Evolutionary conservation across 768 basidiomycete genomes (phyloP).

Genomic region (Lenzites betulinus): DNA sequence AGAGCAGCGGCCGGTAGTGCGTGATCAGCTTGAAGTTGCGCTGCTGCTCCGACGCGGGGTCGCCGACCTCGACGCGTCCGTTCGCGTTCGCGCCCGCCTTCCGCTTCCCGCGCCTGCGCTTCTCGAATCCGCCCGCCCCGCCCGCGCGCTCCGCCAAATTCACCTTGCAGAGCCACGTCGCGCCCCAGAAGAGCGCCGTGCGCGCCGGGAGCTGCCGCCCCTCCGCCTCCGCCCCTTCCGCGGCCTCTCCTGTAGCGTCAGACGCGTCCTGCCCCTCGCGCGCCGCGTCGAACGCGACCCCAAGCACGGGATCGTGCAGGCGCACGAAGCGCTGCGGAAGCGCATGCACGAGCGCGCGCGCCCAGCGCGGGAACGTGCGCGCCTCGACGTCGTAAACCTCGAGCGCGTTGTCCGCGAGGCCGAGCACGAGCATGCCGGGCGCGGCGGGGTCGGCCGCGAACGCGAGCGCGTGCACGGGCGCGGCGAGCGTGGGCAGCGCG

Average conservation of each 20-base stretch:
- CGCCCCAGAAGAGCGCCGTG: constrained; percentile 72
- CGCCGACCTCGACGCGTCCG: constrained; percentile 23
- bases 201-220: constrained; percentile 12
- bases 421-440: constrained; percentile 70
- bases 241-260: no score
- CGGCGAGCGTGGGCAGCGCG: constrained; percentile 79
- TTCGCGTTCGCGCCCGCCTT: constrained; percentile 21
- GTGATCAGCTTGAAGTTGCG: constrained; percentile 62
- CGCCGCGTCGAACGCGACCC: constrained; percentile 63
- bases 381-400: constrained; percentile 88
- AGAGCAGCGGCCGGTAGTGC: constrained; percentile 76
- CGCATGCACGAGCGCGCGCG: constrained; percentile 54
- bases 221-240: constrained; percentile 23
- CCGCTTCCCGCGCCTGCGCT: constrained; percentile 46
- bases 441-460: constrained; percentile 64
- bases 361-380: constrained; percentile 74
- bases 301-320: constrained; percentile 74
- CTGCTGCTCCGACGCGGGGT: constrained; percentile 32
- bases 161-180: constrained; percentile 84
- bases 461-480: constrained; percentile 64
- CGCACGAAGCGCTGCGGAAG: constrained; percentile 63
- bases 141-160: constrained; percentile 42
- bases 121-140: constrained; percentile 38
- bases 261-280: constrained; percentile 31
- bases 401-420: constrained; percentile 78